phyloP scores from a whole-genome alignment of 139 green algal species.

The Coelastrella sp. region DNA sequence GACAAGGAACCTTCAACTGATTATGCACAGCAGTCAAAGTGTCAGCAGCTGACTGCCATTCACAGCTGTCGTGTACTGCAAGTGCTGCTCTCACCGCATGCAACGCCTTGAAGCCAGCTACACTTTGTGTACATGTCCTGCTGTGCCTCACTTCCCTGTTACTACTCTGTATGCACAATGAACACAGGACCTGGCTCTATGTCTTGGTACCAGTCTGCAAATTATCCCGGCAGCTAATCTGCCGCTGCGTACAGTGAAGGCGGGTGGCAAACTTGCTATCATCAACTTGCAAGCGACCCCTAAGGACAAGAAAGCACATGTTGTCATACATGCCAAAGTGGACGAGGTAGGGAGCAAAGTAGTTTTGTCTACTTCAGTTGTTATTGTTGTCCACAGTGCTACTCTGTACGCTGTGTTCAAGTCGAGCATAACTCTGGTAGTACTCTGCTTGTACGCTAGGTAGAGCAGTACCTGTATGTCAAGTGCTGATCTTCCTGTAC shows the following conservation, averaged over 20 bases:
- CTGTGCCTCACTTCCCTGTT: too few species aligned
- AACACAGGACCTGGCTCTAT: constrained; percentile 77
- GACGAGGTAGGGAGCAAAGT: constrained; percentile 53
- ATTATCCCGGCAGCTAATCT: constrained; percentile 91
- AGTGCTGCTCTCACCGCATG: too few species aligned
- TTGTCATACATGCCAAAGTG: constrained; percentile 52
- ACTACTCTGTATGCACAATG: background rate
- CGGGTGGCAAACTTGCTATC: constrained; percentile 86
- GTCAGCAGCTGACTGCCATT: background rate
- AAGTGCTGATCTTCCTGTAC: background rate
- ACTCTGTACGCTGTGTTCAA: too few species aligned
- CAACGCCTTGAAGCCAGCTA: too few species aligned
- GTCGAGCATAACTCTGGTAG: too few species aligned
- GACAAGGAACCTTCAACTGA: too few species aligned
- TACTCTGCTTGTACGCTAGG: too few species aligned
- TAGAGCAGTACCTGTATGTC: background rate
- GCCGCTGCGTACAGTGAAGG: constrained; percentile 60
- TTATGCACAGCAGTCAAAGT: too few species aligned
- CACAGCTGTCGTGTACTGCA: background rate
- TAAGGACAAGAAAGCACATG: constrained; percentile 61
- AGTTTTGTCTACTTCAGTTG: too few species aligned
- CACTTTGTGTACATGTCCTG: too few species aligned
- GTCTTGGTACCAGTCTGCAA: constrained; percentile 92
- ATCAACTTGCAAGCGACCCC: constrained; percentile 88
- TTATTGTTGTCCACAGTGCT: too few species aligned